A percentile compares a stretch with the other conserved stretches of the same genome.
Evolutionary conservation across 1,284 basidiomycete species (phyloP).

Genomic region (Malassezia equina): DNA sequence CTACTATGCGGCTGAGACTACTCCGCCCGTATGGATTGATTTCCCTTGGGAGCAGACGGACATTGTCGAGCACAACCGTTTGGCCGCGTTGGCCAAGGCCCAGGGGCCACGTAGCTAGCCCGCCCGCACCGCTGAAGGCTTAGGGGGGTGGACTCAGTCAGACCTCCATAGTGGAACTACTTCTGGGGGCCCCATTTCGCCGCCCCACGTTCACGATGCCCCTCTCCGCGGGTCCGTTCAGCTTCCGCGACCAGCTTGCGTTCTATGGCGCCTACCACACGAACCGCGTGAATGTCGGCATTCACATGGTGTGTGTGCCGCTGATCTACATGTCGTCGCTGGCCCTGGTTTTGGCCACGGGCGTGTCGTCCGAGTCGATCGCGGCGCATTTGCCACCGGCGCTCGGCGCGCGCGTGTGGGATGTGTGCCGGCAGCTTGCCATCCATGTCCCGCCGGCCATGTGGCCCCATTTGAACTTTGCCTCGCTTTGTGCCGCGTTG

Average conservation of each 20-base stretch:
- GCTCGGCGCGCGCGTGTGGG: background rate
- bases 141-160: background rate
- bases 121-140: too few species aligned
- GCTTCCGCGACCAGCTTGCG: slow-evolving; percentile 29
- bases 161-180: background rate
- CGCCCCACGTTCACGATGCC: slow-evolving; percentile 17
- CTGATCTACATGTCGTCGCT: slow-evolving; percentile 26
- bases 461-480: slow-evolving; percentile 10
- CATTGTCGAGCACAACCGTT: slow-evolving; percentile 46
- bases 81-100: slow-evolving; percentile 40
- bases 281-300: slow-evolving; percentile 32
- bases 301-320: slow-evolving; percentile 38
- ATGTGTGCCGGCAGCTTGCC: background rate
- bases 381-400: background rate
- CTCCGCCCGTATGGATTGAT: slow-evolving; percentile 43
- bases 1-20: slow-evolving; percentile 45
- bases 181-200: background rate
- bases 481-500: background rate
- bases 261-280: slow-evolving; percentile 43
- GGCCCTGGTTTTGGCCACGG: background rate
- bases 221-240: slow-evolving; percentile 28
- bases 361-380: background rate
- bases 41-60: slow-evolving; percentile 47
- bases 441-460: background rate
- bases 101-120: background rate